Conservation (phyloP, 306 rosid species). For the Vigna hirtella region DNA sequence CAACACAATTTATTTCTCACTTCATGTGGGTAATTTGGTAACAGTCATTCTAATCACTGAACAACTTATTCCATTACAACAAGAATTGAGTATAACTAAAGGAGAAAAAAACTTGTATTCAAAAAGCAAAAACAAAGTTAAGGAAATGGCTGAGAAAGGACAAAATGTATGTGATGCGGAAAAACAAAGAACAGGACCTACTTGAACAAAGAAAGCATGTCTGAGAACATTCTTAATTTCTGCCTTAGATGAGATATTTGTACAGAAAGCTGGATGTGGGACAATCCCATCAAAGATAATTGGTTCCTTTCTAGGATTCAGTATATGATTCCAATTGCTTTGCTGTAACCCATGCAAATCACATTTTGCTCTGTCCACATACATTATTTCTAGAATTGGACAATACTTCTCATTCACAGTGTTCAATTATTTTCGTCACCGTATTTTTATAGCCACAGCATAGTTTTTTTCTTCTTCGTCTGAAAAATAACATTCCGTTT, state of each 20-base stretch:
- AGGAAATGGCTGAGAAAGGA: background rate
- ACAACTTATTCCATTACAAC: too few species aligned
- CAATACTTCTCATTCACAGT: background rate
- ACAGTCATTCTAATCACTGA: background rate
- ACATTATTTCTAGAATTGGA: background rate
- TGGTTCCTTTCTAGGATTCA: background rate
- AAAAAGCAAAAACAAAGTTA: background rate
- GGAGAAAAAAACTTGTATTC: background rate
- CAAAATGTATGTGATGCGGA: conserved; percentile 6
- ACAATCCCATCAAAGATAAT: background rate
- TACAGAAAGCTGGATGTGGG: conserved; percentile 31
- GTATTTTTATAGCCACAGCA: background rate
- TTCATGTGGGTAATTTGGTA: background rate
- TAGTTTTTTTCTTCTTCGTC: background rate
- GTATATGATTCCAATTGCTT: background rate
- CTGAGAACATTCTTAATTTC: conserved; percentile 38
- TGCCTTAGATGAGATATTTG: background rate
- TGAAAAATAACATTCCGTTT: background rate
- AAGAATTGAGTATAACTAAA: too few species aligned
- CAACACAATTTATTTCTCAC: too few species aligned
- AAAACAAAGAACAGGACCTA: background rate
- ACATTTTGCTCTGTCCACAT: background rate
- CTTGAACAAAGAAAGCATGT: conserved; percentile 1
- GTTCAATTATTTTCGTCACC: background rate
- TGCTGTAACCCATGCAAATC: conserved; percentile 5